These are phyloP conservation scores for Gryganskiella cystojenkinii DNA, from an alignment of 192 early-diverging fungal species.

Conservation along the genomic window DNA sequence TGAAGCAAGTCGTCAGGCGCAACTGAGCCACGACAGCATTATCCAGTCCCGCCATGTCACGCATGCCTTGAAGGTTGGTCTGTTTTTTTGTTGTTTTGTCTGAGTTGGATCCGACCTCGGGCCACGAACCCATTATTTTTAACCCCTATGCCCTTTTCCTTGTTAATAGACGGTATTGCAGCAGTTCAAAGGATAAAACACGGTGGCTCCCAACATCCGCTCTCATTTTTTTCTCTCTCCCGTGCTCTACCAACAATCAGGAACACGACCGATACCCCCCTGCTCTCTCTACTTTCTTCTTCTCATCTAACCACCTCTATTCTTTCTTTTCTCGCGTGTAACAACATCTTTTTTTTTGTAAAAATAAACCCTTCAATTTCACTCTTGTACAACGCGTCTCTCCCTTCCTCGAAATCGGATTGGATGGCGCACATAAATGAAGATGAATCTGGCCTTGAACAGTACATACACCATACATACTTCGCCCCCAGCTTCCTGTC, in stretches of 20 bases:
- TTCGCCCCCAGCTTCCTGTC: too few relatives aligned
- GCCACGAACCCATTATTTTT: not conserved
- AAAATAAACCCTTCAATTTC: too few relatives aligned
- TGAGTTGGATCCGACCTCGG: not conserved
- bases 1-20: conserved; percentile 43
- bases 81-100: not conserved
- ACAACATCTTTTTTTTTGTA: too few relatives aligned
- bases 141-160: not conserved
- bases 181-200: conserved; percentile 42
- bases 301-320: too few relatives aligned
- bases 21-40: conserved; percentile 35
- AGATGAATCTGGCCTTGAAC: too few relatives aligned
- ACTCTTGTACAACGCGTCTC: too few relatives aligned
- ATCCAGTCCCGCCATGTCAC: conserved; percentile 50
- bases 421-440: too few relatives aligned
- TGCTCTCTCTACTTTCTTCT: too few relatives aligned
- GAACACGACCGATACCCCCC: too few relatives aligned
- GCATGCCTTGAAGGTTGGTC: conserved; percentile 31
- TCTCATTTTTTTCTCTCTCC: not conserved
- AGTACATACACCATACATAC: too few relatives aligned
- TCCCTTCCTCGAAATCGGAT: too few relatives aligned
- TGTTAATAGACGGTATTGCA: conserved; percentile 30
- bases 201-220: not conserved
- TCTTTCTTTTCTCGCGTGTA: too few relatives aligned
- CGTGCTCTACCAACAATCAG: not conserved